These are phyloP conservation scores for Pseudogymnoascus sp. DNA, from an alignment of 2,329 filamentous ascomycete genomes.

Conservation along the genomic window DNA sequence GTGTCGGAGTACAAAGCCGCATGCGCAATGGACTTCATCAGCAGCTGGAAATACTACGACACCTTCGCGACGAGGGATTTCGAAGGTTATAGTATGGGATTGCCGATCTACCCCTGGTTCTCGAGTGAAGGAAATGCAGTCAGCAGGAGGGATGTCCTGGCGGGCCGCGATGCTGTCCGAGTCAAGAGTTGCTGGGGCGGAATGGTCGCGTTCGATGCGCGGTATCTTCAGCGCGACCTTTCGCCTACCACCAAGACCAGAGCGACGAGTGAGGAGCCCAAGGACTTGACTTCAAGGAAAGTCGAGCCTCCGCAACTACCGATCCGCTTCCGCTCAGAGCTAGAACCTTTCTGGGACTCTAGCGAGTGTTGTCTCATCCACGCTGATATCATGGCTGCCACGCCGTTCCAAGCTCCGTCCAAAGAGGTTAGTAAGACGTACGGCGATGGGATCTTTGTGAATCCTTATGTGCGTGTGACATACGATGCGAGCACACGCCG, in stretches of 20 bases:
- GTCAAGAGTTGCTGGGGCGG: constrained; percentile 72
- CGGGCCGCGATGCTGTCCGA: constrained; percentile 53
- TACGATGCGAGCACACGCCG: constrained; percentile 50
- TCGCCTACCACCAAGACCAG: neutral
- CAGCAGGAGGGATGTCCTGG: constrained; percentile 54
- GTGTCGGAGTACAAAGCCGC: constrained; percentile 52
- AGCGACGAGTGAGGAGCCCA: neutral
- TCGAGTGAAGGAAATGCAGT: constrained; percentile 40
- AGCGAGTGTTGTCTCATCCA: constrained; percentile 56
- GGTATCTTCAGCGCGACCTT: constrained; percentile 42
- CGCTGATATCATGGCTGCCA: constrained; percentile 32
- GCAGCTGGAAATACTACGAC: constrained; percentile 63
- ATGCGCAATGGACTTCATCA: constrained; percentile 62
- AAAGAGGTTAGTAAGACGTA: constrained; percentile 31
- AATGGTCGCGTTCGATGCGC: constrained; percentile 59
- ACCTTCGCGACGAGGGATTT: constrained; percentile 62
- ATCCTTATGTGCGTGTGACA: constrained; percentile 64
- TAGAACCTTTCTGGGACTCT: constrained; percentile 52
- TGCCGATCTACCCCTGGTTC: constrained; percentile 63
- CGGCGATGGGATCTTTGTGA: constrained; percentile 55
- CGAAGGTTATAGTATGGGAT: constrained; percentile 52
- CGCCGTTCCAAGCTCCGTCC: constrained; percentile 25
- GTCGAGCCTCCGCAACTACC: constrained; percentile 27
- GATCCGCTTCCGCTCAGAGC: constrained; percentile 47
- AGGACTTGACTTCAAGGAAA: constrained; percentile 23